Evolutionary conservation across 1,284 basidiomycete genomes (phyloP).

Genomic region (Takashimella koratensis): DNA sequence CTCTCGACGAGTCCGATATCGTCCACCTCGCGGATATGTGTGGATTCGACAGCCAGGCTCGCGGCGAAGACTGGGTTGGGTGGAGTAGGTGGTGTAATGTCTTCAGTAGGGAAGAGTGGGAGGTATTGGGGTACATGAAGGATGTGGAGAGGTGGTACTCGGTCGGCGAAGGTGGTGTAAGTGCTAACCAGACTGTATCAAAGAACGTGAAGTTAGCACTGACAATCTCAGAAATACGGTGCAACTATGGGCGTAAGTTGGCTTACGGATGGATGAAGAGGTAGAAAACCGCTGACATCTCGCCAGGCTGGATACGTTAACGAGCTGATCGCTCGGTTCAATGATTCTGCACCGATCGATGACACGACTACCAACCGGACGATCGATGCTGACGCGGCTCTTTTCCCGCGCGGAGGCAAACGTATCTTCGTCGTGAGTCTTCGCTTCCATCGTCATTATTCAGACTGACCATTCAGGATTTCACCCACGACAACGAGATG

Average conservation of each 20-base stretch:
- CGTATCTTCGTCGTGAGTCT: constrained; percentile 40
- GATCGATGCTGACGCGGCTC: constrained; percentile 60
- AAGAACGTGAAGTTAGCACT: too few relatives aligned
- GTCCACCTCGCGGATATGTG: constrained; percentile 67
- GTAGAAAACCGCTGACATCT: background rate
- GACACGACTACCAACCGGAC: constrained; percentile 75
- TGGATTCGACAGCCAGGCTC: constrained; percentile 62
- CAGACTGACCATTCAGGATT: constrained; percentile 54
- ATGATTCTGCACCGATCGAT: constrained; percentile 59
- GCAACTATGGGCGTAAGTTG: constrained; percentile 20
- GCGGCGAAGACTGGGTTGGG: constrained; percentile 47
- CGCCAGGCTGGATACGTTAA: constrained; percentile 68
- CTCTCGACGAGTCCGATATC: constrained; percentile 59
- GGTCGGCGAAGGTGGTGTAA: constrained; percentile 57
- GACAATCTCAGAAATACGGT: constrained; percentile 28
- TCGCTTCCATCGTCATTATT: constrained; percentile 23
- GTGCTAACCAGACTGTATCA: too few relatives aligned
- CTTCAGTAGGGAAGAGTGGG: constrained; percentile 60
- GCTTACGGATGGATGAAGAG: background rate
- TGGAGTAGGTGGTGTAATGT: constrained; percentile 68
- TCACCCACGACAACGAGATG: constrained; percentile 79
- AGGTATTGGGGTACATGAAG: constrained; percentile 62
- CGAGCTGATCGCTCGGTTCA: constrained; percentile 76
- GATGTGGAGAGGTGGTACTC: constrained; percentile 75
- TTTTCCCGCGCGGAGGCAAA: constrained; percentile 59